These are phyloP conservation scores for Auxenochlorella pyrenoidosa DNA, from an alignment of 139 green algal species.

Conservation along the genomic window DNA sequence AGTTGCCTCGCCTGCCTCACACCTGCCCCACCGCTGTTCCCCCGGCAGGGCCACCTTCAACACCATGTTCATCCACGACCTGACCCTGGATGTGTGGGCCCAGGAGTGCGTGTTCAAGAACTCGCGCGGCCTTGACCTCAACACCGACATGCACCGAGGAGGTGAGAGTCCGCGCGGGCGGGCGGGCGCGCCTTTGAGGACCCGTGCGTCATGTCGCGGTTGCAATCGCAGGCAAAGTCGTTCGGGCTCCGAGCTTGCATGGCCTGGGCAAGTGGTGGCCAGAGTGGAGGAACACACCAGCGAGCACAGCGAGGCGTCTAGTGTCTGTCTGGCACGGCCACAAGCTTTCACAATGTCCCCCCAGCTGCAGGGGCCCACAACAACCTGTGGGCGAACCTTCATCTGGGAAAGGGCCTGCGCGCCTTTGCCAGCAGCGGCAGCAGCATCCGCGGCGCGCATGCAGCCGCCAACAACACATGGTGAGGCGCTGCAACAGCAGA, in stretches of 20 bases:
- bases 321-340: neutral
- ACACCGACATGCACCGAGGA: conserved; percentile 23
- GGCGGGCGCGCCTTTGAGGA: too few species aligned
- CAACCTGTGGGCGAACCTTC: conserved; percentile 18
- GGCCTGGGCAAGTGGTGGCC: too few species aligned
- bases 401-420: neutral
- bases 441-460: neutral
- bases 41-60: neutral
- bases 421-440: conserved; percentile 6
- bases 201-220: too few species aligned
- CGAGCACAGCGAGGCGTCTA: too few species aligned
- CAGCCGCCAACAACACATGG: conserved; percentile 16
- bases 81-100: conserved; percentile 17
- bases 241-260: too few species aligned
- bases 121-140: neutral
- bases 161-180: too few species aligned
- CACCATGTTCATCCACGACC: conserved; percentile 17
- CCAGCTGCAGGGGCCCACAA: neutral
- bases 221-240: too few species aligned
- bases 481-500: too few species aligned
- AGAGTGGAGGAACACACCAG: too few species aligned
- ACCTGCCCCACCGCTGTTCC: neutral
- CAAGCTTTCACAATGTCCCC: too few species aligned
- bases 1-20: neutral
- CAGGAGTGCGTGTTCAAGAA: neutral